A percentile compares a stretch with the other conserved stretches of the same genome.
Conservation (phyloP, 169 alveolate genomes). For the Babesia microti region DNA sequence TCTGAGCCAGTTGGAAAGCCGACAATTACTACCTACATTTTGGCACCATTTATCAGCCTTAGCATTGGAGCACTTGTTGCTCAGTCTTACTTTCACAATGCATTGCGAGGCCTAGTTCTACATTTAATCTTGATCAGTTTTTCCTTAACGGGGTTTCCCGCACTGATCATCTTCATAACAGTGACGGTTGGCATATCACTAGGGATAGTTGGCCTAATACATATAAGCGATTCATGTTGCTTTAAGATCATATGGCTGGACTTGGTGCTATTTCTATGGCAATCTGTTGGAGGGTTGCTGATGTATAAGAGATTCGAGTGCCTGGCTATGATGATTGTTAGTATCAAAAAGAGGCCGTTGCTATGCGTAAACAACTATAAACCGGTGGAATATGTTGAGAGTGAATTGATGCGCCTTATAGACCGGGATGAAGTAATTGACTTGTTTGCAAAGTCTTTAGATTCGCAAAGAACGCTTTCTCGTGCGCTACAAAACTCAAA, state of each 20-base stretch:
- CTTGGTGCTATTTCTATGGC: conserved; percentile 10
- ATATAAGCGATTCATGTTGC: conserved; percentile 3
- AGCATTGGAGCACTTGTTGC: conserved; percentile 16
- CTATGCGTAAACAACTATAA: conserved; percentile 1
- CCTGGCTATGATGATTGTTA: conserved; percentile 18
- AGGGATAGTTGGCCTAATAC: conserved; percentile 25
- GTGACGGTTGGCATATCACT: conserved; percentile 4
- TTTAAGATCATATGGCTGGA: conserved; percentile 6
- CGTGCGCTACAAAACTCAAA: too few species aligned
- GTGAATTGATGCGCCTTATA: conserved; percentile 21
- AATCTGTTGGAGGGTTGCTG: conserved; percentile 10
- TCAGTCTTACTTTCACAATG: conserved; percentile 31
- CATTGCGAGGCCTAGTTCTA: conserved; percentile 13
- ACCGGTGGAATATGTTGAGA: conserved; percentile 3
- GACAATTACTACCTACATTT: conserved; percentile 4
- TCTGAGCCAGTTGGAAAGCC: not conserved
- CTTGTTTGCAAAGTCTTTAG: too few species aligned
- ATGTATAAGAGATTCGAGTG: conserved; percentile 17
- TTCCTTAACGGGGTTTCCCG: conserved; percentile 36
- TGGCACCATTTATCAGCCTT: conserved; percentile 16
- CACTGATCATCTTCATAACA: conserved; percentile 1
- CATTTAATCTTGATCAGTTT: conserved; percentile 28
- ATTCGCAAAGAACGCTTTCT: too few species aligned
- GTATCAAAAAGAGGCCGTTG: conserved; percentile 9
- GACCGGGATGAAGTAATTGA: too few species aligned